These are phyloP conservation scores for Colletotrichum liaoningense DNA, from an alignment of 2,329 filamentous ascomycete species.

Conservation along the genomic window DNA sequence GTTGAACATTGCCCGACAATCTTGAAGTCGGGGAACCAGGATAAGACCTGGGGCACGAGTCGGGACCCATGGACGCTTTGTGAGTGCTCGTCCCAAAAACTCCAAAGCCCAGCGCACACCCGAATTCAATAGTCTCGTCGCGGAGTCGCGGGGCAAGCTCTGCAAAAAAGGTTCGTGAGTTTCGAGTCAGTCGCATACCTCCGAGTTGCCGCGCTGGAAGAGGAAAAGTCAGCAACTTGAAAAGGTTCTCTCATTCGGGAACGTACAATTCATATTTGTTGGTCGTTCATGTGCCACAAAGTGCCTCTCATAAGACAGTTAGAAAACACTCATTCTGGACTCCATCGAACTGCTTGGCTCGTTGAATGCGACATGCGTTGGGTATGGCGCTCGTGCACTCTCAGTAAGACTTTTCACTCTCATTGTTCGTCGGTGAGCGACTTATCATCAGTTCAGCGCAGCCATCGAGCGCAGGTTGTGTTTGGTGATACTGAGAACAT, in stretches of 20 bases:
- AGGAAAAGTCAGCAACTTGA: slow-evolving; percentile 7
- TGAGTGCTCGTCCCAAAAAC: not conserved
- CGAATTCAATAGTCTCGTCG: not conserved
- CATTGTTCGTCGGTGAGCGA: not conserved
- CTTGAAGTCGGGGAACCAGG: not conserved
- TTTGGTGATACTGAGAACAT: not conserved
- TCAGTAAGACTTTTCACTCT: not conserved
- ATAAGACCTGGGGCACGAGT: slow-evolving; percentile 10
- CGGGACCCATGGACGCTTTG: slow-evolving; percentile 5
- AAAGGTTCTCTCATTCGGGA: not conserved
- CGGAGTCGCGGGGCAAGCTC: slow-evolving; percentile 3
- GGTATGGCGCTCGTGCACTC: not conserved
- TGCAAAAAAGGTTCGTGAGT: slow-evolving; percentile 10
- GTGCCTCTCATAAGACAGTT: not conserved
- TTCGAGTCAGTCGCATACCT: slow-evolving; percentile 20
- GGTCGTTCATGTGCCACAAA: not conserved
- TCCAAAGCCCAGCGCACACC: not conserved
- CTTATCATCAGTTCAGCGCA: not conserved
- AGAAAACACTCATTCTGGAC: not conserved
- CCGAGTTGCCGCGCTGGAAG: not conserved
- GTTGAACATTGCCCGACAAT: not conserved
- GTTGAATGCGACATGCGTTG: not conserved
- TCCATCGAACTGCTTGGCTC: not conserved
- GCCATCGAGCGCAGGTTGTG: not conserved
- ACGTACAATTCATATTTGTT: not conserved